phyloP scores from a whole-genome alignment of 495 filamentous ascomycete species.

The Hypomontagnella monticulosa region DNA sequence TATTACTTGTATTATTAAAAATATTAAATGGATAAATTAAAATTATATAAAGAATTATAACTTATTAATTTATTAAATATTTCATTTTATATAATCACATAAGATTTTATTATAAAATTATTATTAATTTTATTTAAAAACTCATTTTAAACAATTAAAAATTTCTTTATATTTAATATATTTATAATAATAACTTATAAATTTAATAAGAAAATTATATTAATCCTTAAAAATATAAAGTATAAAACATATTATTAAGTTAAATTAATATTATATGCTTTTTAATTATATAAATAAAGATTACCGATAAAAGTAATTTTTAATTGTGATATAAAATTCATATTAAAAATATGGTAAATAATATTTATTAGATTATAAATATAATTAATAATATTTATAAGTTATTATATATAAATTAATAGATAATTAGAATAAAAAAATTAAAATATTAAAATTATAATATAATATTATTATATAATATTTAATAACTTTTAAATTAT shows the following conservation, averaged over 20 bases:
- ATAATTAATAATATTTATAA: too few relatives aligned
- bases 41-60: neutral
- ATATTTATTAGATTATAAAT: neutral
- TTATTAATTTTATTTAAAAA: neutral
- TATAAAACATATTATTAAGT: slow-evolving; percentile 1
- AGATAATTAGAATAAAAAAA: too few relatives aligned
- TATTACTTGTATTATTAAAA: neutral
- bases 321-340: neutral
- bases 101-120: slow-evolving; percentile 4
- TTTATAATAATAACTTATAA: slow-evolving; percentile 1
- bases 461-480: too few relatives aligned
- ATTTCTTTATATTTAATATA: neutral
- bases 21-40: neutral
- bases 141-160: neutral
- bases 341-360: neutral
- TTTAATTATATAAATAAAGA: neutral
- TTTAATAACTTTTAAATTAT: too few relatives aligned
- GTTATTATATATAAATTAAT: too few relatives aligned
- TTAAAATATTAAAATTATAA: too few relatives aligned
- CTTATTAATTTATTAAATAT: neutral
- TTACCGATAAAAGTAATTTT: slow-evolving; percentile 1
- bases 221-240: neutral
- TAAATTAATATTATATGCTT: accelerated
- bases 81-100: neutral
- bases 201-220: neutral